These are phyloP conservation scores for Ormosia semicastrata DNA, from an alignment of 306 rosid genomes.

Conservation along the genomic window DNA sequence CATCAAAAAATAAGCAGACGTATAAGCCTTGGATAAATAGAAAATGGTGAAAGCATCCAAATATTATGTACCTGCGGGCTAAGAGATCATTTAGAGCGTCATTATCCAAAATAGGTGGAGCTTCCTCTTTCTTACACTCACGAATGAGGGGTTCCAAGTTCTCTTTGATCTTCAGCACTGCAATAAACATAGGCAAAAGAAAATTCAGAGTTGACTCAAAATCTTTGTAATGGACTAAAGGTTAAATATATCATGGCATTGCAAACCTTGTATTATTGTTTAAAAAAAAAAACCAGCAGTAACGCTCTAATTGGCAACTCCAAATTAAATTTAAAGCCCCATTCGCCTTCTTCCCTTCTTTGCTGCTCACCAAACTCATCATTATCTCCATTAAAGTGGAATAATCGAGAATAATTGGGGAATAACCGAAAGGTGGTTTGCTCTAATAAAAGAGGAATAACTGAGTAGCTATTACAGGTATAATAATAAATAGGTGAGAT, in stretches of 20 bases:
- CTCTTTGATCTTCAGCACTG: constrained; percentile 98
- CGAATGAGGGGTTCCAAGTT: constrained; percentile 92
- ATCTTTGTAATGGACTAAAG: not conserved
- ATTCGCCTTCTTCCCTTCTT: too few relatives aligned
- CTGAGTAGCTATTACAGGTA: too few relatives aligned
- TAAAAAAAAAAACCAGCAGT: constrained; percentile 86
- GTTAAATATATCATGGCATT: constrained; percentile 11
- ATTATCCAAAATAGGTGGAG: constrained; percentile 92
- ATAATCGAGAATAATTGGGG: too few relatives aligned
- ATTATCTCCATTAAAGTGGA: too few relatives aligned
- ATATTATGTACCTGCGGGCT: constrained; percentile 79
- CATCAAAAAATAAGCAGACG: constrained; percentile 17
- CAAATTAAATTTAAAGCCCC: constrained; percentile 38
- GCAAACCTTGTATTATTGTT: constrained; percentile 92
- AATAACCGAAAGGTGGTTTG: too few relatives aligned
- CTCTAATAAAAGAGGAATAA: too few relatives aligned
- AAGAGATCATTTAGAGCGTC: constrained; percentile 90
- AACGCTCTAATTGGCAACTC: constrained; percentile 97
- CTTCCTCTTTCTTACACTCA: constrained; percentile 98
- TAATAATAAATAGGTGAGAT: too few relatives aligned
- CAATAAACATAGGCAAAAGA: constrained; percentile 33
- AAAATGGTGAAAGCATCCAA: constrained; percentile 7
- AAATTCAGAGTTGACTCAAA: constrained; percentile 27
- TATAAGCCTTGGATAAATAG: constrained; percentile 10
- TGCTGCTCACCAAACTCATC: too few relatives aligned